Percentiles rank a stretch among this genome's conserved stretches.
These are phyloP conservation scores for Ceratobasidium sp. DNA, from an alignment of 1,284 basidiomycete species.

Conservation along the genomic window DNA sequence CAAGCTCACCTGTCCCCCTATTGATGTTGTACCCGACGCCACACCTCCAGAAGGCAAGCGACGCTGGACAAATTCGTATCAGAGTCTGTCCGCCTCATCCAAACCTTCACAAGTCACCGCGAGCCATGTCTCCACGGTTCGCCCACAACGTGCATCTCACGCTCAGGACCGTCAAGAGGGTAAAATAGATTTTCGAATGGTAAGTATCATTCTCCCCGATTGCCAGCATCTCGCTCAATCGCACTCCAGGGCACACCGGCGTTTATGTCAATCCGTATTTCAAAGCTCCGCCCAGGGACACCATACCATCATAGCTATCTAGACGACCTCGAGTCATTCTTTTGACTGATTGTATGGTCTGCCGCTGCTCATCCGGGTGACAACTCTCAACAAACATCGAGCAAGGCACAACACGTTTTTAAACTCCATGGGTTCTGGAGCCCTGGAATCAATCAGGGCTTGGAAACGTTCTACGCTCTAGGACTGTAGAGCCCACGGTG, in stretches of 20 bases:
- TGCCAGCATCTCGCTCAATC: neutral
- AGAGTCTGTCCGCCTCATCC: neutral
- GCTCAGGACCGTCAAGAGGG: no score
- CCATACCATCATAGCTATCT: slow-evolving; percentile 18
- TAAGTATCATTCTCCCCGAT: neutral
- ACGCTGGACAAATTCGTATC: no score
- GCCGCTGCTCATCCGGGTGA: neutral
- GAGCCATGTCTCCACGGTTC: neutral
- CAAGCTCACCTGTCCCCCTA: no score
- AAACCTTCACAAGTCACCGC: no score
- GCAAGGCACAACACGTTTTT: no score
- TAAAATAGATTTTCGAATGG: neutral
- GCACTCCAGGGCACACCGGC: neutral
- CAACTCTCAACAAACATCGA: no score
- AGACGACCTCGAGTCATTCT: slow-evolving; percentile 39
- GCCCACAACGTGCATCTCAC: neutral
- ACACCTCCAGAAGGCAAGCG: no score
- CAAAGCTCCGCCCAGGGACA: neutral
- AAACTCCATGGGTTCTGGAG: no score
- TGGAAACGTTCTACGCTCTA: no score
- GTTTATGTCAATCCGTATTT: slow-evolving; percentile 6
- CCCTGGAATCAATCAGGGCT: no score
- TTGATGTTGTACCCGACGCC: no score
- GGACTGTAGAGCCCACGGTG: no score
- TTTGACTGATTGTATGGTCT: slow-evolving; percentile 33